These are phyloP conservation scores for Paracorniculantispora psalliotae DNA, from an alignment of 2,329 filamentous ascomycete species.

Conservation along the genomic window DNA sequence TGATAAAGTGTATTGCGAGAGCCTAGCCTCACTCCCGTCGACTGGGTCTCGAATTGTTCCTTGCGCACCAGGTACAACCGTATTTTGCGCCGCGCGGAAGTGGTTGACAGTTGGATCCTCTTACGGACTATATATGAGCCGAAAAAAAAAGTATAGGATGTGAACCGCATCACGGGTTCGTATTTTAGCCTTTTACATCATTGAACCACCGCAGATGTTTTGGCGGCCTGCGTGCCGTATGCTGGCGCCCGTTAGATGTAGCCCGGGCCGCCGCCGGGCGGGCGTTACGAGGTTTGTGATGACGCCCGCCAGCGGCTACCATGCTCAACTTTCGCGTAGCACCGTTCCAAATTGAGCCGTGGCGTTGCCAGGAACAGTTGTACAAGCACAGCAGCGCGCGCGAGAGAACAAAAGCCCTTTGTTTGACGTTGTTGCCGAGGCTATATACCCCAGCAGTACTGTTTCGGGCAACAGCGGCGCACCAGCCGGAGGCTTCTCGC, in stretches of 20 bases:
- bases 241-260: not conserved
- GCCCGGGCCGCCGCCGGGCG: no score
- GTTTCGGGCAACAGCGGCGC: not conserved
- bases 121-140: no score
- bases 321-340: not conserved
- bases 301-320: not conserved
- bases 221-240: not conserved
- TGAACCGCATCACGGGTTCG: not conserved
- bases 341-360: not conserved
- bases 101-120: no score
- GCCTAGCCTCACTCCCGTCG: not conserved
- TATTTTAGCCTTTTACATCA: not conserved
- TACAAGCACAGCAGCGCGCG: not conserved
- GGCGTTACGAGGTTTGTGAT: not conserved
- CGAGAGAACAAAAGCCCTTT: not conserved
- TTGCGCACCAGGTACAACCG: not conserved
- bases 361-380: not conserved
- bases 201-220: not conserved
- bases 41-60: not conserved
- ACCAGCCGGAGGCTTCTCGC: no score
- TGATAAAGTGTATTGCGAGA: not conserved
- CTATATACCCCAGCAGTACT: not conserved
- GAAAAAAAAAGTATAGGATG: no score
- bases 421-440: not conserved
- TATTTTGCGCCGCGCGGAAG: no score